These are phyloP conservation scores for Cercophora scortea DNA, from an alignment of 495 filamentous ascomycete species.

Conservation along the genomic window DNA sequence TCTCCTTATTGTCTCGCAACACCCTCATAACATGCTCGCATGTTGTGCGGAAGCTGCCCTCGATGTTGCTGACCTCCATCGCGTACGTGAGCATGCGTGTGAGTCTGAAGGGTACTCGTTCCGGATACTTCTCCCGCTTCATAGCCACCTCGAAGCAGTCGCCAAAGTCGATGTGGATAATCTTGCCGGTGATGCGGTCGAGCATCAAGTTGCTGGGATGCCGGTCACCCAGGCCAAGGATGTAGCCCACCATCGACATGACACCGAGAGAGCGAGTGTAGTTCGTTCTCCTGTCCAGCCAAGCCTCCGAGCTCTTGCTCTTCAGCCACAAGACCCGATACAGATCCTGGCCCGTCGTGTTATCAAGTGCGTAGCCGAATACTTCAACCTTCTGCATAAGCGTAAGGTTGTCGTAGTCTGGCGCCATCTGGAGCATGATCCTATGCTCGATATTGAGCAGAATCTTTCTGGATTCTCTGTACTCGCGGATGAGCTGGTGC, in stretches of 20 bases:
- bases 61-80: slow-evolving; percentile 99
- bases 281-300: slow-evolving; percentile 93
- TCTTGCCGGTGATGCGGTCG: slow-evolving; percentile 87
- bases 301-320: slow-evolving; percentile 94
- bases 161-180: slow-evolving; percentile 97
- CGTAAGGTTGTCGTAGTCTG: slow-evolving; percentile 95
- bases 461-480: slow-evolving; percentile 92
- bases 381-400: slow-evolving; percentile 99
- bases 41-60: slow-evolving; percentile 93
- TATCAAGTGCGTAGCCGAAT: slow-evolving; percentile 97
- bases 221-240: slow-evolving; percentile 90
- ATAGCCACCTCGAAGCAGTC: slow-evolving; percentile 99
- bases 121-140: slow-evolving; percentile 98
- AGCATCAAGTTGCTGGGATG: slow-evolving; percentile 98
- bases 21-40: slow-evolving; percentile 99
- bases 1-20: slow-evolving; percentile 92
- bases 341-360: slow-evolving; percentile 96
- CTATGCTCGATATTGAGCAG: slow-evolving; percentile 97
- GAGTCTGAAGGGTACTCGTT: slow-evolving; percentile 92
- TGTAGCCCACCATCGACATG: slow-evolving; percentile 99
- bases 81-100: slow-evolving; percentile 98
- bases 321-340: slow-evolving; percentile 98
- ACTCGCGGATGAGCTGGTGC: slow-evolving; percentile 93
- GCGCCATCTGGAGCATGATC: slow-evolving; percentile 99
- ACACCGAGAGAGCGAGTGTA: slow-evolving; percentile 95